Base-by-base conservation (phyloP, 1,139 yeast species). In the Geotrichum citri-aurantii region DNA sequence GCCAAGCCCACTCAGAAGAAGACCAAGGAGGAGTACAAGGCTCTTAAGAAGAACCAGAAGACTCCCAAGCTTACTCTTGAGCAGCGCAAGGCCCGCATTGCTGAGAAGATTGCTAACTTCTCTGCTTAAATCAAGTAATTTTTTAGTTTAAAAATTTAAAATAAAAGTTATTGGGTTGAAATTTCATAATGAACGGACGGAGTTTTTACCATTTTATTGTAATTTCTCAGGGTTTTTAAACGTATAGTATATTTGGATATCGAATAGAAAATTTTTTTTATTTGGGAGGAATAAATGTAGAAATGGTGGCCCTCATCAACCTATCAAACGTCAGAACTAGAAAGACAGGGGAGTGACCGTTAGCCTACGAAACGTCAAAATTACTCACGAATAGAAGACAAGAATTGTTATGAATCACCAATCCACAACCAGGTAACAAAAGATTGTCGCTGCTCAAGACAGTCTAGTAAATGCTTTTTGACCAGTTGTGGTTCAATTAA, bases 21-120 rank as follows among this genome's bases (percentile, higher is more conserved):
- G 84, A 81, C 96, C 84, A 90, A 90, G 86, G 98, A 87, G 78
- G 95, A 92, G 82, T 92, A 91, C 85, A 95, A 95, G 82, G 96
- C 96, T 78, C 89, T 86, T 79, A 85, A 96, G 70, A 87, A 86
- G 85, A 90, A 92, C 83, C 89, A 79, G 96, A 87, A 82, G 81
- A 86, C 84, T 77, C 79, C 76, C 75, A 92, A 90, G 83, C 86
- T 92, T 80, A 83, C 98, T 81, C 84, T 77, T 77, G 98, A 83
- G 74, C 89, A 93, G 85, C 89, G 96, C 83, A 78, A 82, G 72
- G 97, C 88, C 72, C 87, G 83, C 77, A 82, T 93, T 77, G 90
- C 85, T 75, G 88, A 86, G 78, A 92, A 89, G 89, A 91, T 93
- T 77, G 93, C 93, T 77, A 54, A 54, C 54, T 54, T 51, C 51